These are phyloP conservation scores for Quillaja saponaria DNA, from an alignment of 306 rosid genomes.

Conservation along the genomic window DNA sequence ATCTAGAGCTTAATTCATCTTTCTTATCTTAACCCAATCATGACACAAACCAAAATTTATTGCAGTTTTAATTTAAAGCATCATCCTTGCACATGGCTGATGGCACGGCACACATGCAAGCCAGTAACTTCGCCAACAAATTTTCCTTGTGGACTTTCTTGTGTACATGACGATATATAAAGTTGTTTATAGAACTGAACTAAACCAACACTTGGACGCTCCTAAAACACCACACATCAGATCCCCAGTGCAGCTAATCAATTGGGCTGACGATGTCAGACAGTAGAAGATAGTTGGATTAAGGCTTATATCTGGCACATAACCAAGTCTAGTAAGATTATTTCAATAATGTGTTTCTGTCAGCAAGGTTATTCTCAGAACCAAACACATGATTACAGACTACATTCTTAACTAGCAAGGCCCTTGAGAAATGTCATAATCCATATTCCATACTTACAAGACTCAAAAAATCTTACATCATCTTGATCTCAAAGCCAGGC, in stretches of 20 bases:
- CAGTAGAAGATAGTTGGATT: not conserved
- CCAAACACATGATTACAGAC: constrained; percentile 20
- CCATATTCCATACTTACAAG: constrained; percentile 22
- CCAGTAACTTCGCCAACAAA: not conserved
- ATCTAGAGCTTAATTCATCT: not conserved
- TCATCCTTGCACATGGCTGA: constrained; percentile 40
- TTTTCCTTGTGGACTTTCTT: too few relatives aligned
- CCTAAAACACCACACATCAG: too few relatives aligned
- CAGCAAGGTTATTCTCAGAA: constrained; percentile 8
- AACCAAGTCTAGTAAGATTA: constrained; percentile 4
- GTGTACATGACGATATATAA: too few relatives aligned
- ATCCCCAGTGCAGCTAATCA: too few relatives aligned
- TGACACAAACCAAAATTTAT: constrained; percentile 31
- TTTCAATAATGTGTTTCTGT: constrained; percentile 12
- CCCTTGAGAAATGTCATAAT: constrained; percentile 26
- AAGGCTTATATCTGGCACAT: not conserved
- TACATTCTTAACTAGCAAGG: too few relatives aligned
- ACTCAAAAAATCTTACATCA: not conserved
- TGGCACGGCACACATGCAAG: constrained; percentile 44
- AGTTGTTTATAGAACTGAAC: too few relatives aligned
- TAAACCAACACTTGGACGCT: too few relatives aligned
- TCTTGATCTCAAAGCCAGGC: too few relatives aligned
- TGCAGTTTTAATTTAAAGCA: constrained; percentile 32
- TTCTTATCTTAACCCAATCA: constrained; percentile 9
- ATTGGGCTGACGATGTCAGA: too few relatives aligned